phyloP scores from a whole-genome alignment of 352 stramenopile genomes.

The Pythium diclinum region DNA sequence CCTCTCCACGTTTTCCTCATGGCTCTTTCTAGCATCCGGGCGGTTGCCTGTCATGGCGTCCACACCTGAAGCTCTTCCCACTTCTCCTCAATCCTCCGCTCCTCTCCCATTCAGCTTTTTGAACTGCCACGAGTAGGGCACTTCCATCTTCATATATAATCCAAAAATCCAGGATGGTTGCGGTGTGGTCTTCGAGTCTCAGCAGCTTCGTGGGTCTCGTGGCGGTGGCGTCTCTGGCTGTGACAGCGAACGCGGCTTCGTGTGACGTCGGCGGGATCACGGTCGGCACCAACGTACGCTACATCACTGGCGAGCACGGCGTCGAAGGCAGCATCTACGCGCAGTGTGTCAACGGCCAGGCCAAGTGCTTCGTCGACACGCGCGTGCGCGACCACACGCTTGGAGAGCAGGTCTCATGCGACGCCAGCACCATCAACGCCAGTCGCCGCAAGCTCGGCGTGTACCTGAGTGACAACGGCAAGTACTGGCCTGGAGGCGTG shows the following conservation, averaged over 20 bases:
- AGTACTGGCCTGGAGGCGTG: slow-evolving; percentile 42
- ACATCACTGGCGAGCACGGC: slow-evolving; percentile 35
- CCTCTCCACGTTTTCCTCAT: neutral
- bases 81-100: neutral
- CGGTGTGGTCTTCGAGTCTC: neutral
- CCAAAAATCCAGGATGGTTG: neutral
- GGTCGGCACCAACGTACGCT: slow-evolving; percentile 23
- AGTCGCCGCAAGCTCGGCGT: slow-evolving; percentile 37
- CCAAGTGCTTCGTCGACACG: slow-evolving; percentile 35
- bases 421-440: slow-evolving; percentile 36
- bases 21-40: slow-evolving; percentile 4
- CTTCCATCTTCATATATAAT: neutral
- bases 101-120: slow-evolving; percentile 5
- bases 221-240: neutral
- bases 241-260: neutral
- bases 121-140: neutral
- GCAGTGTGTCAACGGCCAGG: slow-evolving; percentile 27
- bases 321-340: slow-evolving; percentile 43
- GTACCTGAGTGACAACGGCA: slow-evolving; percentile 29
- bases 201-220: neutral
- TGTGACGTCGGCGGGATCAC: slow-evolving; percentile 23
- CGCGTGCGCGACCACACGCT: slow-evolving; percentile 32
- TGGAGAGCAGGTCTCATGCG: slow-evolving; percentile 29
- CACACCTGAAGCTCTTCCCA: neutral
- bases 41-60: neutral